A percentile compares a stretch with the other conserved stretches of the same genome.
phyloP scores from a whole-genome alignment of 2,329 filamentous ascomycete genomes.

The Sclerotinia nivalis region DNA sequence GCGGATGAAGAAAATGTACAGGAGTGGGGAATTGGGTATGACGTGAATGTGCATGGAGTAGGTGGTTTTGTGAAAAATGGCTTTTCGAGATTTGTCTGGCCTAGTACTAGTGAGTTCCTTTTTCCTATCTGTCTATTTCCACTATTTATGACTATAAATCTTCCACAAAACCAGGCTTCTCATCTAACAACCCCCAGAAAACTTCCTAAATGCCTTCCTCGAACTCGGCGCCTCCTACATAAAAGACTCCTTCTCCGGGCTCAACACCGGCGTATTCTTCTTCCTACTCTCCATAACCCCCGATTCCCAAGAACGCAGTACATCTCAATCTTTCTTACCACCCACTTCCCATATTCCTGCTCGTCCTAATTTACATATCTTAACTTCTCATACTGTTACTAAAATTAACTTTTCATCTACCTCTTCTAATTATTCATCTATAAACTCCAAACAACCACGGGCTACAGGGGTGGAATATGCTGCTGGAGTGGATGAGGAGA shows the following conservation, averaged over 20 bases:
- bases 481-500: not conserved
- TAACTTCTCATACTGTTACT: slow-evolving; percentile 13
- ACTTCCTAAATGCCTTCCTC: slow-evolving; percentile 44
- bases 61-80: slow-evolving; percentile 5
- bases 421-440: not conserved
- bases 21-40: slow-evolving; percentile 24
- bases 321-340: slow-evolving; percentile 11
- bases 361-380: slow-evolving; percentile 16
- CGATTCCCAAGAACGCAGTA: not conserved
- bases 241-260: slow-evolving; percentile 36
- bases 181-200: slow-evolving; percentile 35
- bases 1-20: not conserved
- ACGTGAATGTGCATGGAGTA: slow-evolving; percentile 32
- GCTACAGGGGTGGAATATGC: slow-evolving; percentile 1
- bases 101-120: slow-evolving; percentile 9
- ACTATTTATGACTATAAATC: slow-evolving; percentile 40
- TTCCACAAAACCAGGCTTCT: slow-evolving; percentile 36
- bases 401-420: not conserved
- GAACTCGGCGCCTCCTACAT: slow-evolving; percentile 44
- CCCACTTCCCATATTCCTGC: not conserved
- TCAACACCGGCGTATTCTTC: slow-evolving; percentile 12
- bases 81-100: slow-evolving; percentile 15
- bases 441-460: not conserved
- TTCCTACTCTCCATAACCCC: not conserved
- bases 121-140: not conserved